These are phyloP conservation scores for Mucor racemosus DNA, from an alignment of 371 early-diverging fungal species.

Conservation along the genomic window DNA sequence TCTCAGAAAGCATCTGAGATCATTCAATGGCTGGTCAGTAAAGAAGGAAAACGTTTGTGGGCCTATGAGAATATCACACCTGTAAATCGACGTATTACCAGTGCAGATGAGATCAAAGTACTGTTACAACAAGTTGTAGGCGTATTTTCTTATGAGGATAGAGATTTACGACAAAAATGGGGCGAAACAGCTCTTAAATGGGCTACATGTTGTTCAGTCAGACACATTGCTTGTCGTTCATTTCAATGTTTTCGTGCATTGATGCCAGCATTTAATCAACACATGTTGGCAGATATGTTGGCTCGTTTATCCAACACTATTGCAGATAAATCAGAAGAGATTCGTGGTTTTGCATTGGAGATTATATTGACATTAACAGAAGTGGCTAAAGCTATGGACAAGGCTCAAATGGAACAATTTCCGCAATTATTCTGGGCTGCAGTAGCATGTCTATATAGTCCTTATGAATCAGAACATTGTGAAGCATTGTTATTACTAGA, in stretches of 20 bases:
- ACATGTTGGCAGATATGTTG: constrained; percentile 85
- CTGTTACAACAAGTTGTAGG: constrained; percentile 45
- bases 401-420: constrained; percentile 62
- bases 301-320: constrained; percentile 85
- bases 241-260: constrained; percentile 86
- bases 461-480: constrained; percentile 78
- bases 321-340: constrained; percentile 80
- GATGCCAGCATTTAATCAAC: constrained; percentile 76
- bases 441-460: constrained; percentile 76
- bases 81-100: constrained; percentile 50
- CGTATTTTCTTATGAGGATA: constrained; percentile 67
- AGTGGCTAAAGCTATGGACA: constrained; percentile 66
- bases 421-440: constrained; percentile 88
- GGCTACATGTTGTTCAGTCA: constrained; percentile 91
- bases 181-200: constrained; percentile 87
- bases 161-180: constrained; percentile 84
- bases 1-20: constrained; percentile 62
- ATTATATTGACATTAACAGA: constrained; percentile 77
- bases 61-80: constrained; percentile 80
- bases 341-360: constrained; percentile 88
- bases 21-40: constrained; percentile 63
- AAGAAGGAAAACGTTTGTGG: constrained; percentile 84
- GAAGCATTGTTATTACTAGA: constrained; percentile 72
- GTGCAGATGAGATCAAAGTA: constrained; percentile 49
- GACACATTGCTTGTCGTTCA: constrained; percentile 88